These are phyloP conservation scores for Begonia peltatifolia DNA, from an alignment of 306 rosid species.

Conservation along the genomic window DNA sequence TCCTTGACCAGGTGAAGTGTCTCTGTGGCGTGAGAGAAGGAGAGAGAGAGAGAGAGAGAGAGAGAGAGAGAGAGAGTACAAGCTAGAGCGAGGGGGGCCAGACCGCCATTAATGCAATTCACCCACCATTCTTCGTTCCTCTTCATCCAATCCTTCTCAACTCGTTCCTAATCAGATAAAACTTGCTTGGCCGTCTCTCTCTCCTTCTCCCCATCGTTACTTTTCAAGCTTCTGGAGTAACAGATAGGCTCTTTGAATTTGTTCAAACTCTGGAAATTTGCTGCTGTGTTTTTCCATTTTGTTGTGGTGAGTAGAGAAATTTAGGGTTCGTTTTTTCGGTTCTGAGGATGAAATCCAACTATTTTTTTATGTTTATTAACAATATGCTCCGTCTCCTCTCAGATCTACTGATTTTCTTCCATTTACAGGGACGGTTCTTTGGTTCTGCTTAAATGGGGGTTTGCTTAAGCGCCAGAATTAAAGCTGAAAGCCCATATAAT, in stretches of 20 bases:
- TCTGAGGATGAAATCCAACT: too few species aligned
- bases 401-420: background rate
- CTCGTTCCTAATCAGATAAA: background rate
- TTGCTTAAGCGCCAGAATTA: conserved; percentile 37
- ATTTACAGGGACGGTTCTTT: conserved; percentile 10
- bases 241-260: background rate
- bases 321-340: background rate
- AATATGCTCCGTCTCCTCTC: background rate
- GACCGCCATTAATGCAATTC: background rate
- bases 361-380: too few species aligned
- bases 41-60: too few species aligned
- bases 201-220: background rate
- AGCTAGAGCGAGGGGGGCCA: background rate
- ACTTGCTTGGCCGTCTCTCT: background rate
- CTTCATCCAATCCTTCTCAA: background rate
- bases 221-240: too few species aligned
- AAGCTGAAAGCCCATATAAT: conserved; percentile 31
- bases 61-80: too few species aligned
- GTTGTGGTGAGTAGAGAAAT: background rate
- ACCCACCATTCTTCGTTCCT: background rate
- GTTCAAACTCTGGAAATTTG: background rate
- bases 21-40: too few species aligned
- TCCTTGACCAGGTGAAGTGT: too few species aligned
- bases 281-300: background rate
- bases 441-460: conserved; percentile 25